Conservation (phyloP, 78 protist genomes). For the Bigelowiella natans region DNA sequence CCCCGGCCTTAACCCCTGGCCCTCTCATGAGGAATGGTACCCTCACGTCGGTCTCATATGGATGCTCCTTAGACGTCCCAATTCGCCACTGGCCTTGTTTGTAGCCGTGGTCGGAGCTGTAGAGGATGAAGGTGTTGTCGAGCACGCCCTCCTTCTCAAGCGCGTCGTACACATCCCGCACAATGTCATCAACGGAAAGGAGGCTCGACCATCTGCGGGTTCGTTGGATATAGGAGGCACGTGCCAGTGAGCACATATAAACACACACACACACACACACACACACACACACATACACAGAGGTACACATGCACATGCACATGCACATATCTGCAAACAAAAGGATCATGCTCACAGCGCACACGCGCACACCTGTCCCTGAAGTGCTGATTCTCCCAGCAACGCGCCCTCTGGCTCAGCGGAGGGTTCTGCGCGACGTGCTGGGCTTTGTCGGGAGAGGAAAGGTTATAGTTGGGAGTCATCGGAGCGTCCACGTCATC, state of each 20-base stretch:
- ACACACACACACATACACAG: too few relatives aligned
- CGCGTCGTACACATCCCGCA: neutral
- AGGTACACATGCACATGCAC: too few relatives aligned
- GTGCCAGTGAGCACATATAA: neutral
- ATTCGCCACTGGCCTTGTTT: conserved; percentile 24
- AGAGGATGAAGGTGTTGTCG: conserved; percentile 3
- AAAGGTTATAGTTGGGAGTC: neutral
- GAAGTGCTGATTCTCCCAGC: neutral
- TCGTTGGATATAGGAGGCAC: neutral
- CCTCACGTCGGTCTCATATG: conserved; percentile 23
- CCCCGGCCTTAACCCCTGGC: conserved; percentile 14
- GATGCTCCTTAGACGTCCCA: conserved; percentile 21
- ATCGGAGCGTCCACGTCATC: neutral
- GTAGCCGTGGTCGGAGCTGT: conserved; percentile 30
- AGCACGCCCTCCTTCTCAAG: neutral
- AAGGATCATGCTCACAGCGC: too few relatives aligned
- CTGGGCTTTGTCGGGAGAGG: neutral
- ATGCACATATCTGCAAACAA: neutral
- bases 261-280: too few relatives aligned
- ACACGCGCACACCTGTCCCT: neutral
- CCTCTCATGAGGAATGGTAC: conserved; percentile 10
- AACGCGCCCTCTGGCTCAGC: neutral
- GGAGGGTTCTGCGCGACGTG: neutral
- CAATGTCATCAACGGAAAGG: neutral
- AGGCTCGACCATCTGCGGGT: neutral